Conservation (phyloP, 1,284 basidiomycete genomes). For the Ceratobasidium sp. region DNA sequence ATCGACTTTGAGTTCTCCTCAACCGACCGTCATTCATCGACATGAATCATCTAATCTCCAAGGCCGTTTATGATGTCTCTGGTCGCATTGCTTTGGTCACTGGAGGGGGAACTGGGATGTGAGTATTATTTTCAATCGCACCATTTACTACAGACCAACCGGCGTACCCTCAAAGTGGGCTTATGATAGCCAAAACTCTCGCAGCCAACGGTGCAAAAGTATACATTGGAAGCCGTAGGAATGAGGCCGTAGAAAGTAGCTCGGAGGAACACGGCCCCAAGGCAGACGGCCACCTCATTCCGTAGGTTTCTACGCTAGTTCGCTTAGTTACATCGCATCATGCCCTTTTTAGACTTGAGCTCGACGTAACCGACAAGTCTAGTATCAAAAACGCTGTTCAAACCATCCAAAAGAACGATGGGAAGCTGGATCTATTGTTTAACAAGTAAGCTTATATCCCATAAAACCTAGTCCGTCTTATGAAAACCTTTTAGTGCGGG, state of each 20-base stretch:
- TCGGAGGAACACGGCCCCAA: conserved; percentile 45
- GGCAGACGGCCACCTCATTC: conserved; percentile 56
- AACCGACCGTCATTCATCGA: not conserved
- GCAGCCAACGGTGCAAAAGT: conserved; percentile 81
- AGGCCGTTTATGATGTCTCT: conserved; percentile 29
- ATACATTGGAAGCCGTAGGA: conserved; percentile 77
- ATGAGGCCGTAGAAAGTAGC: conserved; percentile 65
- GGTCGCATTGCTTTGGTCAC: conserved; percentile 39
- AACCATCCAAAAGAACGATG: conserved; percentile 62
- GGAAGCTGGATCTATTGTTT: conserved; percentile 76
- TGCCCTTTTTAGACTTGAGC: conserved; percentile 57
- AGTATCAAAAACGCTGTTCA: conserved; percentile 66
- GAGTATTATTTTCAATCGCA: not conserved
- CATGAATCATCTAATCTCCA: conserved; percentile 18
- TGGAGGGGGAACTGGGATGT: conserved; percentile 41
- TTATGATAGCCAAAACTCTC: conserved; percentile 76
- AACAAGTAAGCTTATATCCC: conserved; percentile 69
- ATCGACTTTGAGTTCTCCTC: not conserved
- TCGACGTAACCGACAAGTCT: conserved; percentile 75
- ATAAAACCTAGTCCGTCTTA: conserved; percentile 50
- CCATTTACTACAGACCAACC: not conserved
- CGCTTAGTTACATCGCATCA: not conserved
- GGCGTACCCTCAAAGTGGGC: conserved; percentile 59
- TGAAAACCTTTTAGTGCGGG: conserved; percentile 61
- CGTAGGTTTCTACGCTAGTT: conserved; percentile 55